A percentile compares a stretch with the other conserved stretches of the same genome.
These are phyloP conservation scores for Coemansia reversa DNA, from an alignment of 192 early-diverging fungal species.

Conservation along the genomic window DNA sequence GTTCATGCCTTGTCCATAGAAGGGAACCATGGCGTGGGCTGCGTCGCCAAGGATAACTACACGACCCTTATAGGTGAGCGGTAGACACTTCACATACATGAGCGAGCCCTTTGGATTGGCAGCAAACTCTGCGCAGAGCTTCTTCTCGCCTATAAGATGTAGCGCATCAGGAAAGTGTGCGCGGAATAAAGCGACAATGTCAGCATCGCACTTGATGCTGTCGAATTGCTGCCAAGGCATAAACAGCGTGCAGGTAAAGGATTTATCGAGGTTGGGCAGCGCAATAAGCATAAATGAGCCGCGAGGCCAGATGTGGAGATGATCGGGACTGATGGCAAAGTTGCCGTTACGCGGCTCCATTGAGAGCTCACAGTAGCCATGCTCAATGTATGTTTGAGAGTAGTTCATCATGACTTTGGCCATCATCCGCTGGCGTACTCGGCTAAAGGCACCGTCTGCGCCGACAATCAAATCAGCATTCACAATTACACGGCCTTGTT, in stretches of 20 bases:
- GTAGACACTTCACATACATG: slow-evolving; percentile 79
- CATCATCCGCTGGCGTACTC: slow-evolving; percentile 80
- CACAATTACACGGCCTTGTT: slow-evolving; percentile 4
- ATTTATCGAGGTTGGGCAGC: slow-evolving; percentile 87
- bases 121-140: slow-evolving; percentile 74
- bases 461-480: slow-evolving; percentile 81
- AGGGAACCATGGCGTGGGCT: slow-evolving; percentile 98
- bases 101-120: slow-evolving; percentile 82
- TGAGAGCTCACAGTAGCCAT: slow-evolving; percentile 88
- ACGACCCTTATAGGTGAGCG: slow-evolving; percentile 79
- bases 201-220: slow-evolving; percentile 60
- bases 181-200: slow-evolving; percentile 71
- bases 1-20: slow-evolving; percentile 98
- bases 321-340: slow-evolving; percentile 84
- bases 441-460: slow-evolving; percentile 86
- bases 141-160: slow-evolving; percentile 71
- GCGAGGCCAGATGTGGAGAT: slow-evolving; percentile 97
- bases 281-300: slow-evolving; percentile 98
- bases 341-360: slow-evolving; percentile 71
- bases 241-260: slow-evolving; percentile 96
- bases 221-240: slow-evolving; percentile 89
- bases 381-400: slow-evolving; percentile 86
- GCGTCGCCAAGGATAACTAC: slow-evolving; percentile 90
- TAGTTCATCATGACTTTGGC: slow-evolving; percentile 76
- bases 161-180: slow-evolving; percentile 76